Conservation (phyloP, 2,329 filamentous ascomycete genomes). For the Diaporthe sp. region DNA sequence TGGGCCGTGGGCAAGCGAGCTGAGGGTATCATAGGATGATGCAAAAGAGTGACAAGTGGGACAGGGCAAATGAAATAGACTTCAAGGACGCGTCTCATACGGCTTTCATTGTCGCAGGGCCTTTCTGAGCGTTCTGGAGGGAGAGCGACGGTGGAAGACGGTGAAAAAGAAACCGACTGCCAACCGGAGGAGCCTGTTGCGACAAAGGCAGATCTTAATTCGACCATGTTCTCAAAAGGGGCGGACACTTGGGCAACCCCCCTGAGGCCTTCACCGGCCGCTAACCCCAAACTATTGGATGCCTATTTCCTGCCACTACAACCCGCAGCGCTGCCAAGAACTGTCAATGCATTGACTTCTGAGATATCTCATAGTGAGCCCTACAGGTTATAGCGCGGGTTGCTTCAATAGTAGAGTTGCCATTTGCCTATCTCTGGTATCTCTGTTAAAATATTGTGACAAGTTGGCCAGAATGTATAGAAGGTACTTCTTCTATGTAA, state of each 20-base stretch:
- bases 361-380: background rate
- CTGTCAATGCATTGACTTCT: background rate
- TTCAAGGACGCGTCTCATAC: slow-evolving; percentile 5
- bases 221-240: slow-evolving; percentile 25
- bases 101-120: slow-evolving; percentile 24
- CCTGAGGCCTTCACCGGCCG: slow-evolving; percentile 25
- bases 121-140: background rate
- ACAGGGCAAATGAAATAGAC: slow-evolving; percentile 24
- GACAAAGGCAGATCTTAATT: slow-evolving; percentile 30
- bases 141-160: background rate
- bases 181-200: slow-evolving; percentile 10
- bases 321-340: slow-evolving; percentile 7
- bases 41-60: slow-evolving; percentile 36
- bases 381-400: background rate
- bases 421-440: background rate
- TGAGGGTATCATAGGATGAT: slow-evolving; percentile 32
- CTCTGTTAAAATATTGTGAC: background rate
- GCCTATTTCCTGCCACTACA: slow-evolving; percentile 19
- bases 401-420: background rate
- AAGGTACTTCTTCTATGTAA: background rate
- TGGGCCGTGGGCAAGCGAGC: slow-evolving; percentile 17
- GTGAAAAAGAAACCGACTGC: slow-evolving; percentile 15
- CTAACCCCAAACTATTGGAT: slow-evolving; percentile 25
- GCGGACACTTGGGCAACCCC: slow-evolving; percentile 17
- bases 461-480: background rate